Percentiles rank a stretch among this genome's conserved stretches.
phyloP scores from a whole-genome alignment of 805 yeast genomes.

The Metahyphopichia silvanorum region DNA sequence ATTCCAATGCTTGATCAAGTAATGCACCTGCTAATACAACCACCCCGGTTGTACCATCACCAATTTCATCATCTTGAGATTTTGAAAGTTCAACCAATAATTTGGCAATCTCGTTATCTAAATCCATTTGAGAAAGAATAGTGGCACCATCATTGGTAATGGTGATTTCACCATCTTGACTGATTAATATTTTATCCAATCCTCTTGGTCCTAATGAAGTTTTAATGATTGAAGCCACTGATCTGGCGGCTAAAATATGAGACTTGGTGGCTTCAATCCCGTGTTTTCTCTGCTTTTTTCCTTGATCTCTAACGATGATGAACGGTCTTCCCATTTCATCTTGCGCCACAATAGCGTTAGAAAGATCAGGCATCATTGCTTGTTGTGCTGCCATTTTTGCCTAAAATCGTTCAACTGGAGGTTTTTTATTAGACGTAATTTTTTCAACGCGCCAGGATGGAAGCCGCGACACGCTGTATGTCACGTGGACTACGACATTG shows the following conservation, averaged over 20 bases:
- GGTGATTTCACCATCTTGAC: conserved; percentile 97
- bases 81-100: conserved; percentile 87
- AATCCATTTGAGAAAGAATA: conserved; percentile 90
- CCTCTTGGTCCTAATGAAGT: conserved; percentile 98
- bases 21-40: conserved; percentile 94
- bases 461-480: too few relatives aligned
- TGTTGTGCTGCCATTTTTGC: too few relatives aligned
- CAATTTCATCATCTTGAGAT: conserved; percentile 97
- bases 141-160: conserved; percentile 99
- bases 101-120: conserved; percentile 95
- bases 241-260: conserved; percentile 91
- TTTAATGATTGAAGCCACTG: conserved; percentile 88
- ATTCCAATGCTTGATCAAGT: conserved; percentile 88
- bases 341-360: conserved; percentile 98
- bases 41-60: conserved; percentile 99
- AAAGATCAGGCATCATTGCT: conserved; percentile 96
- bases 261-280: conserved; percentile 56
- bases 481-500: too few relatives aligned
- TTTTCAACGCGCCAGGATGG: too few relatives aligned
- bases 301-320: conserved; percentile 88
- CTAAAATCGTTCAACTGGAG: too few relatives aligned
- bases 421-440: too few relatives aligned
- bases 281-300: conserved; percentile 65
- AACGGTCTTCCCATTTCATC: conserved; percentile 99
- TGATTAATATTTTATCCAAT: conserved; percentile 90